A percentile compares a stretch with the other conserved stretches of the same genome.
These are phyloP conservation scores for Sporothrix humicola DNA, from an alignment of 2,329 filamentous ascomycete genomes.

Conservation along the genomic window DNA sequence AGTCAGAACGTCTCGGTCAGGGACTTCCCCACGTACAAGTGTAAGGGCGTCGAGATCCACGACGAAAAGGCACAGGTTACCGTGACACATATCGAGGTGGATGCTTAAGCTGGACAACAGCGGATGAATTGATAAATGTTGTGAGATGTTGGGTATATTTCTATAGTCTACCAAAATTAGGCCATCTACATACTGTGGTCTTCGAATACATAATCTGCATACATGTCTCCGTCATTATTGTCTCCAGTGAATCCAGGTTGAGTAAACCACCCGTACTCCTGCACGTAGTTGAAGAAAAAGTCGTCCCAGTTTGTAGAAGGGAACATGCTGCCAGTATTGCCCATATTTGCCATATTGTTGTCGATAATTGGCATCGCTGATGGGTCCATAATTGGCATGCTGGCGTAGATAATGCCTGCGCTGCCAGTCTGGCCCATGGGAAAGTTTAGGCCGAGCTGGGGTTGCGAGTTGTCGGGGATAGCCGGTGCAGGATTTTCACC, in stretches of 20 bases:
- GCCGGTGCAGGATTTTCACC: background rate
- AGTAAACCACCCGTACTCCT: background rate
- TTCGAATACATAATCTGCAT: constrained; percentile 3
- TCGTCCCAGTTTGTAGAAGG: constrained; percentile 13
- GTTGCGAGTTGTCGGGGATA: background rate
- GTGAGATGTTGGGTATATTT: too few relatives aligned
- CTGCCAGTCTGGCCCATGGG: background rate
- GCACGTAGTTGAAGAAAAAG: constrained; percentile 7
- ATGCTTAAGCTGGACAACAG: background rate
- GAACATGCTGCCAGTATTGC: background rate
- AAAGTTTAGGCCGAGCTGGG: background rate
- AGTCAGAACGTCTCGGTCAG: constrained; percentile 8
- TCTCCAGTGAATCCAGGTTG: background rate
- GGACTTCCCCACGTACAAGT: constrained; percentile 11
- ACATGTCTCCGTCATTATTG: constrained; percentile 15
- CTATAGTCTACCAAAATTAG: background rate
- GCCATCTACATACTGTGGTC: constrained; percentile 1
- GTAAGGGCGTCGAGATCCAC: background rate
- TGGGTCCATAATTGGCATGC: background rate
- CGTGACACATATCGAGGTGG: background rate
- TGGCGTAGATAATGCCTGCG: constrained; percentile 1
- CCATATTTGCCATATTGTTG: background rate
- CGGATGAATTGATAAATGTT: too few relatives aligned
- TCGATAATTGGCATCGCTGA: background rate
- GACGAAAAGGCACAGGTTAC: constrained; percentile 5